Evolutionary conservation across 2,329 filamentous ascomycete genomes (phyloP).

Genomic region (Penicillium olsonii): DNA sequence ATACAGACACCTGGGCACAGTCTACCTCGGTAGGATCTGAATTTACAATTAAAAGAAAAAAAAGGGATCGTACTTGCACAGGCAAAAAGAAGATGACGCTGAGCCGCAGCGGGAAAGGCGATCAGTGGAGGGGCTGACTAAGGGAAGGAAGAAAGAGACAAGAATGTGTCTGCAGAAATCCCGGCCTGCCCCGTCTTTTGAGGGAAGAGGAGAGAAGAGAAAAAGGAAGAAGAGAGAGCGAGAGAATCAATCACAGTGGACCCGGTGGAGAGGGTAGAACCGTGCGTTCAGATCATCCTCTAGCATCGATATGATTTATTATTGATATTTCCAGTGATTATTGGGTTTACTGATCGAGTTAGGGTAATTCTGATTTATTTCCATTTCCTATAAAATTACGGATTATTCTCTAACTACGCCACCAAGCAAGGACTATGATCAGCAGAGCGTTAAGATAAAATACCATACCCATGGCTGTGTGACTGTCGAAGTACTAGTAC

Average conservation of each 20-base stretch:
- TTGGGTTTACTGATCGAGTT: background rate
- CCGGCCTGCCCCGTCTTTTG: conserved; percentile 23
- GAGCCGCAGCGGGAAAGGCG: conserved; percentile 30
- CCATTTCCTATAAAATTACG: background rate
- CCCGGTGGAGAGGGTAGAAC: conserved; percentile 8
- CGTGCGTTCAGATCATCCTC: conserved; percentile 16
- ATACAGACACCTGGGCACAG: no score
- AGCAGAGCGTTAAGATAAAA: background rate
- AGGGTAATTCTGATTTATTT: background rate
- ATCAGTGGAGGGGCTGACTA: conserved; percentile 31
- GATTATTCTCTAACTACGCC: conserved; percentile 11
- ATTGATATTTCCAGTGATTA: background rate
- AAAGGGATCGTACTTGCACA: conserved; percentile 9
- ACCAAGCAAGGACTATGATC: conserved; percentile 19
- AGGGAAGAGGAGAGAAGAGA: conserved; percentile 22
- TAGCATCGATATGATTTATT: conserved; percentile 8
- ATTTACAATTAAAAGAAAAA: conserved; percentile 11
- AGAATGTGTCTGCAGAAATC: conserved; percentile 17
- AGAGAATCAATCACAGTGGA: conserved; percentile 18
- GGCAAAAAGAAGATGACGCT: conserved; percentile 13
- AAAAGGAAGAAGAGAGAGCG: conserved; percentile 31
- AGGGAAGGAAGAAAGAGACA: conserved; percentile 19
- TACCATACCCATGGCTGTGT: background rate
- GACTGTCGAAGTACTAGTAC: no score
- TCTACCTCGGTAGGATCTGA: no score